Conservation (phyloP, 1,284 basidiomycete genomes). For the Cryptococcus sp. region DNA sequence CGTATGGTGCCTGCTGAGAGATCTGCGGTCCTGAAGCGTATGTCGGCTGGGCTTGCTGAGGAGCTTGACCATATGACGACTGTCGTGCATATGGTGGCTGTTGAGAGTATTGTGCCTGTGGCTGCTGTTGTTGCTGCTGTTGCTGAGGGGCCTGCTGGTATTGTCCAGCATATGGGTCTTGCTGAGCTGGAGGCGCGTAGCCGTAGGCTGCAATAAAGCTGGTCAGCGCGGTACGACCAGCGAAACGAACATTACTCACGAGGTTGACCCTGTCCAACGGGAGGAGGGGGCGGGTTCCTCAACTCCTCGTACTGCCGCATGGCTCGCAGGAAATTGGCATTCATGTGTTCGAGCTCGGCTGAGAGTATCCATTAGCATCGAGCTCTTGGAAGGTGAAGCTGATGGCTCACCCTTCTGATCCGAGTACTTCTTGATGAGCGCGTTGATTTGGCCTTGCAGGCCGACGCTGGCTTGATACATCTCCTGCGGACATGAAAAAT, state of each 20-base stretch:
- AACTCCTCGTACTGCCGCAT: conserved; percentile 53
- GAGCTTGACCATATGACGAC: conserved; percentile 3
- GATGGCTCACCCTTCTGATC: conserved; percentile 80
- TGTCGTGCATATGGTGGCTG: conserved; percentile 25
- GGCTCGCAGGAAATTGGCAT: conserved; percentile 52
- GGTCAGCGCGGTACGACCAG: background rate
- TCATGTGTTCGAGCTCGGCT: conserved; percentile 56
- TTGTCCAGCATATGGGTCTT: conserved; percentile 5
- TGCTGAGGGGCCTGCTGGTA: conserved; percentile 17
- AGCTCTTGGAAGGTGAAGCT: conserved; percentile 1
- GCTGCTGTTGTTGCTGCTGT: conserved; percentile 15
- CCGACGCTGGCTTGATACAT: conserved; percentile 87
- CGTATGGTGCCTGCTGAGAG: conserved; percentile 6
- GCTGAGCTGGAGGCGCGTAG: conserved; percentile 24
- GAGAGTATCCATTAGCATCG: conserved; percentile 6
- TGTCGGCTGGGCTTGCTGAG: conserved; percentile 16
- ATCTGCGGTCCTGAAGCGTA: too few species aligned
- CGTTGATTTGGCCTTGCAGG: conserved; percentile 90
- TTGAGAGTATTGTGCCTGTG: conserved; percentile 27
- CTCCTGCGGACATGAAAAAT: conserved; percentile 60
- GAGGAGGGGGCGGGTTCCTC: conserved; percentile 32
- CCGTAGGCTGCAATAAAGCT: conserved; percentile 21
- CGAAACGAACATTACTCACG: background rate
- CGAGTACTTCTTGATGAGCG: conserved; percentile 91
- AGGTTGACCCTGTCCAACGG: conserved; percentile 25